These are phyloP conservation scores for Discostella pseudostelligera DNA, from an alignment of 108 stramenopile genomes.

Conservation along the genomic window DNA sequence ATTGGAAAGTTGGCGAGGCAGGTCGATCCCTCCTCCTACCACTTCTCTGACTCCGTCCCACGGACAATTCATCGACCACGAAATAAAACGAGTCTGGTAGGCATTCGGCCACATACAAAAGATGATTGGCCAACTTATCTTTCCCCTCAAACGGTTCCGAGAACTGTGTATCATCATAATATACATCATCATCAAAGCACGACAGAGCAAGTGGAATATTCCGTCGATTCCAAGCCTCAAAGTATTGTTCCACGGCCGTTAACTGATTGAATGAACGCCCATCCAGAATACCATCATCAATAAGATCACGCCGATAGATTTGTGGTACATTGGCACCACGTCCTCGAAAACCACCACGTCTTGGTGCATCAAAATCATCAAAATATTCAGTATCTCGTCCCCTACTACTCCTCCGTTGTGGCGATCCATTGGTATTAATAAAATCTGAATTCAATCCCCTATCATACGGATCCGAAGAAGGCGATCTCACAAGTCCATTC, in stretches of 20 bases:
- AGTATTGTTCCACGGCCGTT: constrained; percentile 50
- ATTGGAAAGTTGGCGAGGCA: not conserved
- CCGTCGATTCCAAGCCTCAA: constrained; percentile 66
- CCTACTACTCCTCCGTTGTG: not conserved
- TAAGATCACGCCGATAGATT: constrained; percentile 6
- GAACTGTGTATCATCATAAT: constrained; percentile 72
- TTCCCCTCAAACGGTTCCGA: constrained; percentile 46
- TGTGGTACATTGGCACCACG: not conserved
- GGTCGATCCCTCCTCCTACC: constrained; percentile 3
- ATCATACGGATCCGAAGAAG: constrained; percentile 1
- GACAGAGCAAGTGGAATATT: constrained; percentile 56
- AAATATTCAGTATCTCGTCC: not conserved
- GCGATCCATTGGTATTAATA: constrained; percentile 13
- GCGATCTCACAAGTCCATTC: not conserved
- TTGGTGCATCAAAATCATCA: no score
- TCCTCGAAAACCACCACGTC: not conserved
- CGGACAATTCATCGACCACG: constrained; percentile 53
- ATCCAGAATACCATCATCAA: not conserved
- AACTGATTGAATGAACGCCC: constrained; percentile 1
- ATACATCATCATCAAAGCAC: constrained; percentile 49
- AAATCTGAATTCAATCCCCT: constrained; percentile 18
- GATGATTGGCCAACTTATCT: constrained; percentile 50
- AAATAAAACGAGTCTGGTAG: constrained; percentile 52
- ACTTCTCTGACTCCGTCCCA: constrained; percentile 15
- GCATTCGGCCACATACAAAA: constrained; percentile 54